Conservation (phyloP, 2,329 filamentous ascomycete species). For the Paradendryphiella salina region DNA sequence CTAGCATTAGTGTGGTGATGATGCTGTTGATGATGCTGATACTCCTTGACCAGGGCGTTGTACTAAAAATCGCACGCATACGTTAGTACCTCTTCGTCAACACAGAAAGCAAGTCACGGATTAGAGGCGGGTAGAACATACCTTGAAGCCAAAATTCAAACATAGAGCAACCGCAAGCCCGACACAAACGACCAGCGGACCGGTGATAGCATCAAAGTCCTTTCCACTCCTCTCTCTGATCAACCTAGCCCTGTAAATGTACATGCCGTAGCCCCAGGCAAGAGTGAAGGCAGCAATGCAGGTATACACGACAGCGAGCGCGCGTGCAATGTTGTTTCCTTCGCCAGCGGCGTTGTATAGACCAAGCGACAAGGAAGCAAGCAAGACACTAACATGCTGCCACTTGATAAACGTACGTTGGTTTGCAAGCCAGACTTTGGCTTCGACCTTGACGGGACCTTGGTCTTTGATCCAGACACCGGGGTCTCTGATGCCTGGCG, state of each 20-base stretch:
- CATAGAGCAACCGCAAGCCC: conserved; percentile 77
- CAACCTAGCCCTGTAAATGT: conserved; percentile 73
- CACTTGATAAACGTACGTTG: conserved; percentile 98
- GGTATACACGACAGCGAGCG: conserved; percentile 82
- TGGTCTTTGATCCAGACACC: conserved; percentile 91
- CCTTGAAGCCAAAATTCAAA: conserved; percentile 88
- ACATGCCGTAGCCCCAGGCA: conserved; percentile 84
- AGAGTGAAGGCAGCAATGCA: conserved; percentile 80
- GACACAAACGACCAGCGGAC: conserved; percentile 79
- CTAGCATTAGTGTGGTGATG: conserved; percentile 10
- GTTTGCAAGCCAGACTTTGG: conserved; percentile 98
- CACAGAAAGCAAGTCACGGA: background rate
- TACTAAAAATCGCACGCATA: conserved; percentile 20
- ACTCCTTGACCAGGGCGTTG: conserved; percentile 20
- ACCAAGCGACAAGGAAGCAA: conserved; percentile 80
- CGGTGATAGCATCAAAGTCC: conserved; percentile 88
- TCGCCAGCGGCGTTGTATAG: conserved; percentile 86
- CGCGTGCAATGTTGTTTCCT: conserved; percentile 71
- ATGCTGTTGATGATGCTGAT: conserved; percentile 9
- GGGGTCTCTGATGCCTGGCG: conserved; percentile 86
- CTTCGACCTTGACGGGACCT: conserved; percentile 88
- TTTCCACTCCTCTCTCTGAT: conserved; percentile 85
- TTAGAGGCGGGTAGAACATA: conserved; percentile 41
- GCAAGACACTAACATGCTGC: conserved; percentile 90
- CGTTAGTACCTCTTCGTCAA: conserved; percentile 3